Conservation (phyloP, 2,329 filamentous ascomycete genomes). For the Cercospora canescens region DNA sequence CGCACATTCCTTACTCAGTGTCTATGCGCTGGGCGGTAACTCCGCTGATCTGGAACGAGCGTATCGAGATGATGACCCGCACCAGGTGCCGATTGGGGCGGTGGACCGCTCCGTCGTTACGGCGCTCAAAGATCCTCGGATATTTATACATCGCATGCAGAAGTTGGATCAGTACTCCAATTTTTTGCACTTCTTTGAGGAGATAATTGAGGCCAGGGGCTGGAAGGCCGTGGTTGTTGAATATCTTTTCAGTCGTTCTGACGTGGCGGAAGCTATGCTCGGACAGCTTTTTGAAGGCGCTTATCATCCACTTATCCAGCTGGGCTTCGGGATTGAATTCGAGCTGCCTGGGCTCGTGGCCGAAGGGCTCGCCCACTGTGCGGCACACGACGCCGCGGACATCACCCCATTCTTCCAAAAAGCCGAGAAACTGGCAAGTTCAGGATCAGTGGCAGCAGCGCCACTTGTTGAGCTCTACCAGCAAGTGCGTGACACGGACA, state of each 20-base stretch:
- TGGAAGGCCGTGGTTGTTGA: constrained; percentile 62
- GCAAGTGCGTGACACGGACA: constrained; percentile 56
- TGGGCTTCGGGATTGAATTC: constrained; percentile 81
- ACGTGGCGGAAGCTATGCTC: constrained; percentile 66
- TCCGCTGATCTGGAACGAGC: not conserved
- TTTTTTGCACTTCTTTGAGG: constrained; percentile 73
- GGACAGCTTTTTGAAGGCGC: constrained; percentile 67
- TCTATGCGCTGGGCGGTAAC: not conserved
- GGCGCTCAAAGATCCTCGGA: not conserved
- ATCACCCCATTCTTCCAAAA: constrained; percentile 54
- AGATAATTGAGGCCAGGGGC: constrained; percentile 63
- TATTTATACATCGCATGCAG: not conserved
- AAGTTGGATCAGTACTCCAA: constrained; percentile 58
- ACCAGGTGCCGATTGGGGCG: not conserved
- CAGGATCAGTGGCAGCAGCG: constrained; percentile 24
- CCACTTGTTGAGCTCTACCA: constrained; percentile 61
- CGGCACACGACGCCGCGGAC: constrained; percentile 60
- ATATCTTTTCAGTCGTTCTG: constrained; percentile 66
- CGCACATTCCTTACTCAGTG: not conserved
- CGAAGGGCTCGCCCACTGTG: constrained; percentile 72
- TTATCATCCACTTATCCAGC: constrained; percentile 76
- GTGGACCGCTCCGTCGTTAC: not conserved
- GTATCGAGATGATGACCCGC: not conserved
- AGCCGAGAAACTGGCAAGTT: constrained; percentile 48
- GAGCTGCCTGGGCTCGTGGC: constrained; percentile 75